Percentiles rank a stretch among this genome's conserved stretches.
These are phyloP conservation scores for Xylaria bambusicola DNA, from an alignment of 495 filamentous ascomycete genomes.

Conservation along the genomic window DNA sequence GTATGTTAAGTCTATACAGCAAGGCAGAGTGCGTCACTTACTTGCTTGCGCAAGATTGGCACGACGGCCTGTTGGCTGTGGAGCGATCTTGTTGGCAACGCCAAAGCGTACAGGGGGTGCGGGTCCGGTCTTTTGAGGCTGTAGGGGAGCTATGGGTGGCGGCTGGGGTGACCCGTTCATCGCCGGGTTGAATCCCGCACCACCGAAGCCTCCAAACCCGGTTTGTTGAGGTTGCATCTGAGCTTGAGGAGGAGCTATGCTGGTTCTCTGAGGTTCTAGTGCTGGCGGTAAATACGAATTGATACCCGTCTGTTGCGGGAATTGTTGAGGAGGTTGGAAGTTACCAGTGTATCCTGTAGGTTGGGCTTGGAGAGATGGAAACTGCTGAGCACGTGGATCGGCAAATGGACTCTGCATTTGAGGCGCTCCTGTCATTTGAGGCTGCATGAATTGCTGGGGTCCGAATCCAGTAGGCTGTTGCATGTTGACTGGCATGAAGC, in stretches of 20 bases:
- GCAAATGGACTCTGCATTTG: constrained; percentile 46
- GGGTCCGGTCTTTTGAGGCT: constrained; percentile 92
- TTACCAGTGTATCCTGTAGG: constrained; percentile 67
- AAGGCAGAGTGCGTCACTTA: constrained; percentile 59
- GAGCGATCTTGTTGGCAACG: constrained; percentile 76
- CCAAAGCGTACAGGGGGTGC: constrained; percentile 88
- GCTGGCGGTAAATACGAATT: constrained; percentile 60
- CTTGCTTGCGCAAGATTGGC: constrained; percentile 93
- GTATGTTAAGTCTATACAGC: constrained; percentile 16
- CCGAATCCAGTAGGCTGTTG: constrained; percentile 62
- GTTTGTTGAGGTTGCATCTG: constrained; percentile 46
- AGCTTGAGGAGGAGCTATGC: constrained; percentile 38
- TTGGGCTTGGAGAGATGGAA: constrained; percentile 63
- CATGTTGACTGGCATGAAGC: constrained; percentile 41
- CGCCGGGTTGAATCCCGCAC: constrained; percentile 39
- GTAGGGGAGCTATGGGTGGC: constrained; percentile 54
- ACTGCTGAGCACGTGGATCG: constrained; percentile 59
- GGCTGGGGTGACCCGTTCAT: constrained; percentile 47
- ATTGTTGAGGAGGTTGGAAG: constrained; percentile 45
- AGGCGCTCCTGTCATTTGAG: constrained; percentile 42
- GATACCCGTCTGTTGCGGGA: constrained; percentile 50
- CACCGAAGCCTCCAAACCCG: constrained; percentile 60
- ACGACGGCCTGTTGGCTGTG: constrained; percentile 85
- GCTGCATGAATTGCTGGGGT: constrained; percentile 52
- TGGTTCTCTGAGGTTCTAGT: constrained; percentile 56